These are phyloP conservation scores for Vigna angularis DNA, from an alignment of 306 rosid genomes.

Conservation along the genomic window DNA sequence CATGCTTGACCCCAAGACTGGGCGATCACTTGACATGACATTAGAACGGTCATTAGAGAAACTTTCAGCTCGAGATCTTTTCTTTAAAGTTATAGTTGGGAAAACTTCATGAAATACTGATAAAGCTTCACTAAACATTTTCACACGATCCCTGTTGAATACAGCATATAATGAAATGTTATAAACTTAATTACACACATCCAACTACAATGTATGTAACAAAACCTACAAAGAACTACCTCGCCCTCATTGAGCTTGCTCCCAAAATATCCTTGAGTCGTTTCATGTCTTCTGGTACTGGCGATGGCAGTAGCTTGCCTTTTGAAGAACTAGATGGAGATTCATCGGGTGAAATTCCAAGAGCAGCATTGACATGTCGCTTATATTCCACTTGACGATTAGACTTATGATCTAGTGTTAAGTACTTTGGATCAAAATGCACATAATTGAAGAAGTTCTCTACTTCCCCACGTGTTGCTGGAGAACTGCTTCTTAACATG, in stretches of 20 bases:
- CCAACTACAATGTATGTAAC: conserved; percentile 43
- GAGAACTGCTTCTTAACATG: conserved; percentile 81
- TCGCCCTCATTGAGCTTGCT: conserved; percentile 67
- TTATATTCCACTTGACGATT: conserved; percentile 75
- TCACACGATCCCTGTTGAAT: conserved; percentile 79
- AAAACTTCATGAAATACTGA: conserved; percentile 79
- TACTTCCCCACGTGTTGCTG: conserved; percentile 75
- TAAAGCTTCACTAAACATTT: conserved; percentile 79
- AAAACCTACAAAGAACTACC: conserved; percentile 69
- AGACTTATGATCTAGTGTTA: conserved; percentile 78
- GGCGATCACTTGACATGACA: conserved; percentile 72
- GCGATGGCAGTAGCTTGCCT: conserved; percentile 73
- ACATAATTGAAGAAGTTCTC: conserved; percentile 64
- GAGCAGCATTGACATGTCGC: conserved; percentile 66
- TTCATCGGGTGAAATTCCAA: conserved; percentile 82
- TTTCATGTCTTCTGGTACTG: conserved; percentile 77
- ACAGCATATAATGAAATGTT: conserved; percentile 41
- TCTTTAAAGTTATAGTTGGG: conserved; percentile 82
- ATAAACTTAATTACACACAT: conserved; percentile 44
- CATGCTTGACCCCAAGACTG: conserved; percentile 67
- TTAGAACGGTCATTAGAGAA: conserved; percentile 73
- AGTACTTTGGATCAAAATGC: conserved; percentile 76
- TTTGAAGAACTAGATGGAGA: conserved; percentile 84
- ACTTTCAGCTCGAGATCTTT: conserved; percentile 91
- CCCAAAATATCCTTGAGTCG: conserved; percentile 64